Evolutionary conservation across 495 filamentous ascomycete genomes (phyloP), one percentile per base, ranked within the genome.

Genomic region (Neurospora cerealis): DNA sequence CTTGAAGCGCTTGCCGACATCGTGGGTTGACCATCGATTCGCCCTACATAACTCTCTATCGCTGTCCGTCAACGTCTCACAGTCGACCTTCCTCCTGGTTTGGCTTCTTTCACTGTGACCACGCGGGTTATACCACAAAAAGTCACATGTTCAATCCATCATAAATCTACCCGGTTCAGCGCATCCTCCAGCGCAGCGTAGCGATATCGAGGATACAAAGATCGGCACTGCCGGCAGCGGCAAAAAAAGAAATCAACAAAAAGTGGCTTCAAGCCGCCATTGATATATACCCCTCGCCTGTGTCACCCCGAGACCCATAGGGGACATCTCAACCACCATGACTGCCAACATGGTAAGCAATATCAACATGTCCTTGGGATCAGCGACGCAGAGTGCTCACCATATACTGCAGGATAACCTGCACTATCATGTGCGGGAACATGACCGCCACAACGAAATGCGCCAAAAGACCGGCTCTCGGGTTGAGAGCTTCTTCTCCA

Each of bases 401-500:
- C 69, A 36, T 40, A 37, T 21, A 0, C 54, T 41, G 32, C 69
- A 81, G 79, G 76, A 77, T 11, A 74, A 75, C 60, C 32, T 79
- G 76, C 79, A 75, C 6, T 77, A 72, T 32, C 70, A 73, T 40
- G 69, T 73, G 28, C 74, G 70, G 34, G 74, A 73, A 74, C 74
- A 66, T 34, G 46, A 71, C 76, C 46, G 39, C 78, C 75, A 38
- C 73, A 46, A 38, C 73, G 84, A 87, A 77, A 86, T 88, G 86
- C 83, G 81, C 75, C 82, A 88, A 72, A 87, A 83, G 79, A 77
- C 76, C 24, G 76, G 80, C 72, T 74, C 81, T 28, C 79, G 80
- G 71, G 54, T 34, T 5, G 84, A 86, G 78, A 77, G 82, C 44
- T 86, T 87, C 74, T 88, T 88, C 78, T 54, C 79, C 28, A 73